phyloP scores from a whole-genome alignment of 805 yeast species.

The Isabelozyma gotoi region DNA sequence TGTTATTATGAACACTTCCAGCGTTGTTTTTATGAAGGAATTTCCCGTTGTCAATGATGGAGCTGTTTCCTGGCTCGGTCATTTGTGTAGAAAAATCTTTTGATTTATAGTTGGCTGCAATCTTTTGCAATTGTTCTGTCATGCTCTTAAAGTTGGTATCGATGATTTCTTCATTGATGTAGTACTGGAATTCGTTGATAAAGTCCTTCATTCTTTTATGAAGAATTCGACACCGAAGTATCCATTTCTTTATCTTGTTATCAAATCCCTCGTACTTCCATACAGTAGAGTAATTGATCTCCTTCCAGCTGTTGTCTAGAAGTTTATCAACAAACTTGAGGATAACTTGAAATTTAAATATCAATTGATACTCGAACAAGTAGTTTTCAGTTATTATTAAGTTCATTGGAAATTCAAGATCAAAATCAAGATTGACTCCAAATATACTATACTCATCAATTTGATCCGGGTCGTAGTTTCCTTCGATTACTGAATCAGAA shows the following conservation, averaged over 20 bases:
- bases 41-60: conserved; percentile 5
- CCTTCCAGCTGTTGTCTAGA: conserved; percentile 70
- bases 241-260: conserved; percentile 49
- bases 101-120: conserved; percentile 2
- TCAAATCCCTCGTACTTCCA: conserved; percentile 60
- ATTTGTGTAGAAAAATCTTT: not conserved
- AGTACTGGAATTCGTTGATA: conserved; percentile 52
- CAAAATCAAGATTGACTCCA: conserved; percentile 53
- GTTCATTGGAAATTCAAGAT: conserved; percentile 87
- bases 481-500: not conserved
- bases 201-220: conserved; percentile 60
- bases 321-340: conserved; percentile 61
- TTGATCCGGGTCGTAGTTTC: conserved; percentile 21
- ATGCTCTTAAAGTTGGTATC: conserved; percentile 53
- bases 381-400: conserved; percentile 69
- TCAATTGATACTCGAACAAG: conserved; percentile 72
- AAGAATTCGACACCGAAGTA: conserved; percentile 52
- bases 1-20: conserved; percentile 8
- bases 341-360: conserved; percentile 68
- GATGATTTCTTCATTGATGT: conserved; percentile 58
- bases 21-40: conserved; percentile 5
- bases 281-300: conserved; percentile 58
- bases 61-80: conserved; percentile 9
- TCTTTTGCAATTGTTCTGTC: conserved; percentile 16
- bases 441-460: conserved; percentile 46